Conservation (phyloP, 176 grass and related monocot species). For the Lolium multiflorum region DNA sequence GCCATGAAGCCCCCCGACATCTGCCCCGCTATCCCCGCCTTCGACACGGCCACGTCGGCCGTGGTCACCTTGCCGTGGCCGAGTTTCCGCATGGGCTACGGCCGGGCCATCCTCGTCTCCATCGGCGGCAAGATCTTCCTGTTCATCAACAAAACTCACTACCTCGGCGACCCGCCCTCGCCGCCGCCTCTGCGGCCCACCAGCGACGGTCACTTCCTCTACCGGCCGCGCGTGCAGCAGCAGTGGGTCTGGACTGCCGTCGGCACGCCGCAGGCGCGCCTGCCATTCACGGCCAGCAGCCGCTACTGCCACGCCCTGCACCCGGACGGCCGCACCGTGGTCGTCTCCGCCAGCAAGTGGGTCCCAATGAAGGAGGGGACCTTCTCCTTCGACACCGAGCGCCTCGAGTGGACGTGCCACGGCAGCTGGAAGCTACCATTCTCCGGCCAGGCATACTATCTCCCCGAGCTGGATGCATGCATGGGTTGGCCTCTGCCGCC, state of each 20-base stretch:
- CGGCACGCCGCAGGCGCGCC: not conserved
- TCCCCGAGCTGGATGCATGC: conserved; percentile 24
- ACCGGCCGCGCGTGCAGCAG: not conserved
- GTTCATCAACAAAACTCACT: not conserved
- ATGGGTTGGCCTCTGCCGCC: conserved; percentile 7
- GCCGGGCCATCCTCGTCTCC: not conserved
- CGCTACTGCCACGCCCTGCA: not conserved
- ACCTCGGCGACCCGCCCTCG: conserved; percentile 2
- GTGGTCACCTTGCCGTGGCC: conserved; percentile 7
- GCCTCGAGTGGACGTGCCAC: conserved; percentile 9
- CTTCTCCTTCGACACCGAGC: conserved; percentile 14
- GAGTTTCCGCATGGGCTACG: not conserved
- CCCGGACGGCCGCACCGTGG: conserved; percentile 19
- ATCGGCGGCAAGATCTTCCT: conserved; percentile 21
- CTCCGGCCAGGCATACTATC: not conserved
- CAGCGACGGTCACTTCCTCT: too few species aligned
- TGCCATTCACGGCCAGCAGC: conserved; percentile 7
- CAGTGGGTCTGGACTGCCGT: conserved; percentile 31
- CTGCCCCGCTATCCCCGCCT: conserved; percentile 7
- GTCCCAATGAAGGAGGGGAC: not conserved
- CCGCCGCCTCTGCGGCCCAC: not conserved
- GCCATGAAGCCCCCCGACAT: not conserved
- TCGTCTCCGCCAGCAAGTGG: conserved; percentile 1
- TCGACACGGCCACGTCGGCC: conserved; percentile 16
- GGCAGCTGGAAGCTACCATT: conserved; percentile 22